Evolutionary conservation across 441 rosid genomes (phyloP).

Genomic region (Jatropha multifida): DNA sequence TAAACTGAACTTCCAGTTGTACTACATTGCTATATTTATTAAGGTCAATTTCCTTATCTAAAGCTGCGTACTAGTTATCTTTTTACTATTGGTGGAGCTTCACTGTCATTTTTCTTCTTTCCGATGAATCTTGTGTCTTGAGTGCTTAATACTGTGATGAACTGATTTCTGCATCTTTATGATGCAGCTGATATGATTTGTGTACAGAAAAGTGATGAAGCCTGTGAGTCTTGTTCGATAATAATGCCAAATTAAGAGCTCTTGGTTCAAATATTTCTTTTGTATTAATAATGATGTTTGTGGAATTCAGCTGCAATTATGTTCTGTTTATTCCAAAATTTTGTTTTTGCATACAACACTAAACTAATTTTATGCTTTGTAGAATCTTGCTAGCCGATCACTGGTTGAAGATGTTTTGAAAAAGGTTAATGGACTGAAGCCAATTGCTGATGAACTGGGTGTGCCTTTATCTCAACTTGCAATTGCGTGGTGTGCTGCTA

Average conservation of each 20-base stretch:
- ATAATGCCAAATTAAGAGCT: neutral
- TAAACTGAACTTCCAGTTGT: neutral
- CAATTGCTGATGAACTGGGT: constrained; percentile 97
- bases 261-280: neutral
- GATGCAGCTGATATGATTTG: neutral
- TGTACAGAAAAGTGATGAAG: neutral
- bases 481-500: constrained; percentile 97
- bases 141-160: neutral
- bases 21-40: neutral
- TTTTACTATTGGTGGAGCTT: neutral
- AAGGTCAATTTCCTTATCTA: neutral
- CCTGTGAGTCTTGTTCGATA: neutral
- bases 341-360: neutral
- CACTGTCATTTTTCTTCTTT: neutral
- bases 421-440: constrained; percentile 88
- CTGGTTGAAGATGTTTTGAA: constrained; percentile 84
- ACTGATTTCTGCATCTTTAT: neutral
- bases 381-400: constrained; percentile 95
- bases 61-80: neutral
- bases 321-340: neutral
- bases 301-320: neutral
- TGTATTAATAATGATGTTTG: neutral
- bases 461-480: constrained; percentile 92
- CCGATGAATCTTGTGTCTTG: neutral
- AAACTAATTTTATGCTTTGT: constrained; percentile 3